phyloP scores from a whole-genome alignment of 2,329 filamentous ascomycete species.

The Aspergillus felis region DNA sequence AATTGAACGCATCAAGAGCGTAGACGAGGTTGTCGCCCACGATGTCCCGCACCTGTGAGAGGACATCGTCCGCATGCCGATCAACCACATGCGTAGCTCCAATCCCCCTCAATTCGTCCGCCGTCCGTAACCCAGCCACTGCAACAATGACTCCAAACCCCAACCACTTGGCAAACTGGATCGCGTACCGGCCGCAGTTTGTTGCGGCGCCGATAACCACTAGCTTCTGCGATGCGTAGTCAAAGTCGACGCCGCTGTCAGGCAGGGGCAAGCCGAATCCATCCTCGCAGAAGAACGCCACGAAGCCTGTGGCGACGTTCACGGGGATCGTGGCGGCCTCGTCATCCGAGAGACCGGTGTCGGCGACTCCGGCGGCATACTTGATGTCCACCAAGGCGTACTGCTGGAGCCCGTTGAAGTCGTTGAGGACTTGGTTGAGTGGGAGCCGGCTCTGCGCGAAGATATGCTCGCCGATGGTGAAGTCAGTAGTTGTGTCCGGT shows the following conservation, averaged over 20 bases:
- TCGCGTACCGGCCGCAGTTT: slow-evolving; percentile 31
- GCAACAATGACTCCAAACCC: slow-evolving; percentile 39
- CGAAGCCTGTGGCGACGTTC: slow-evolving; percentile 30
- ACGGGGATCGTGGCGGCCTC: slow-evolving; percentile 36
- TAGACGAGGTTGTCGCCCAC: slow-evolving; percentile 39
- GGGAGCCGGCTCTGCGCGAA: slow-evolving; percentile 21
- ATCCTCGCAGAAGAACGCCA: slow-evolving; percentile 29
- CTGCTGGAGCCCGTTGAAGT: slow-evolving; percentile 32
- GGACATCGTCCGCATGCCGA: slow-evolving; percentile 31
- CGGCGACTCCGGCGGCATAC: slow-evolving; percentile 28
- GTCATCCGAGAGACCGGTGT: slow-evolving; percentile 26
- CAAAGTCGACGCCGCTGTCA: not conserved
- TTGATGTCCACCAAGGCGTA: slow-evolving; percentile 32
- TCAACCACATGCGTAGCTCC: slow-evolving; percentile 43
- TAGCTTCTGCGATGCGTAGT: slow-evolving; percentile 6
- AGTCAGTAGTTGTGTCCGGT: slow-evolving; percentile 14
- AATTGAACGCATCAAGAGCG: slow-evolving; percentile 33
- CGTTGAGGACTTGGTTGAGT: slow-evolving; percentile 1
- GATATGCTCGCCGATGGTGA: slow-evolving; percentile 30
- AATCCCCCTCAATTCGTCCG: slow-evolving; percentile 27
- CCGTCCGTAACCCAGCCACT: slow-evolving; percentile 26
- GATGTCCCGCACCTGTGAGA: slow-evolving; percentile 25
- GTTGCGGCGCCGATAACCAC: slow-evolving; percentile 36
- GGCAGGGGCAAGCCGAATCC: slow-evolving; percentile 11
- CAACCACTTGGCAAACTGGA: slow-evolving; percentile 29